Percentiles rank a stretch among this genome's conserved stretches.
phyloP scores from a whole-genome alignment of 2,329 filamentous ascomycete species.

The Emericellopsis cladophorae region DNA sequence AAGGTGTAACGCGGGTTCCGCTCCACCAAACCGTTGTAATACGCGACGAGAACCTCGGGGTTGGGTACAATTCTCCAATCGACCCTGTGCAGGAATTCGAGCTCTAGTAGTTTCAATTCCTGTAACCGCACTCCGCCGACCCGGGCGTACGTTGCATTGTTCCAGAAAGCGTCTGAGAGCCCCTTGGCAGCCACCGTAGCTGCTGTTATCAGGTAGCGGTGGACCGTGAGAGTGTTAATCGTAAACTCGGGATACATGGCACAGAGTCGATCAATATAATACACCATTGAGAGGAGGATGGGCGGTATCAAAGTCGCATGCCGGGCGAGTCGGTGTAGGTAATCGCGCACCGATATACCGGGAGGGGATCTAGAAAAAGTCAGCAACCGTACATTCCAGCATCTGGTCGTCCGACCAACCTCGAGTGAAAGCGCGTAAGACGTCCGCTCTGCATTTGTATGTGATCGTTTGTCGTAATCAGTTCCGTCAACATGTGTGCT shows the following conservation, averaged over 20 bases:
- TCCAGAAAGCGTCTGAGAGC: constrained; percentile 94
- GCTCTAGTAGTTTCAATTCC: constrained; percentile 80
- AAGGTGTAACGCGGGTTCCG: constrained; percentile 43
- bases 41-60: constrained; percentile 84
- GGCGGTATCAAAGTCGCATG: constrained; percentile 90
- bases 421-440: constrained; percentile 88
- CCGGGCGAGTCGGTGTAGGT: constrained; percentile 81
- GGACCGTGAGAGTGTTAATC: constrained; percentile 90
- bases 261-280: constrained; percentile 93
- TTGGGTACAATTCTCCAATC: constrained; percentile 97
- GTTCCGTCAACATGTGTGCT: constrained; percentile 87
- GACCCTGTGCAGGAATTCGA: constrained; percentile 85
- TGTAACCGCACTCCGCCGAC: constrained; percentile 86
- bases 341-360: constrained; percentile 88
- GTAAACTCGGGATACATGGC: constrained; percentile 88
- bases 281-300: constrained; percentile 95
- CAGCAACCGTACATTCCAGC: not conserved
- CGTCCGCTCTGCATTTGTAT: constrained; percentile 61
- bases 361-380: constrained; percentile 46
- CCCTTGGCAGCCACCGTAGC: constrained; percentile 94
- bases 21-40: constrained; percentile 78
- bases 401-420: constrained; percentile 35
- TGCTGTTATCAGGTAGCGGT: constrained; percentile 91
- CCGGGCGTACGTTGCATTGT: constrained; percentile 88
- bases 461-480: constrained; percentile 90